phyloP scores from a whole-genome alignment of 768 basidiomycete species.

The Tylopilus subfusipes region DNA sequence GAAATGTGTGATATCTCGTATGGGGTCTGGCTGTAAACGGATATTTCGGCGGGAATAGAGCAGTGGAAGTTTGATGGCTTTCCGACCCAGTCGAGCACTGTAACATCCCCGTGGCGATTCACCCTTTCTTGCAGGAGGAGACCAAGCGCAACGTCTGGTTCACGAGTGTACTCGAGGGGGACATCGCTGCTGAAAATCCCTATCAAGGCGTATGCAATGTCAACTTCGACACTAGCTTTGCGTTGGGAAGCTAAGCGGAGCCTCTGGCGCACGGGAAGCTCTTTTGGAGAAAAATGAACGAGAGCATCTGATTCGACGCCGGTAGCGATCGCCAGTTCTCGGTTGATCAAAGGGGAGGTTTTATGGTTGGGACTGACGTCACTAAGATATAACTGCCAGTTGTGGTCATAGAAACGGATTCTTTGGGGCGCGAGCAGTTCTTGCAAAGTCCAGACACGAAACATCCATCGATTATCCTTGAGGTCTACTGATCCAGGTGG shows the following conservation, averaged over 20 bases:
- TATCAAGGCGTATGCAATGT: constrained; percentile 1
- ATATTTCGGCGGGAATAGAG: constrained; percentile 10
- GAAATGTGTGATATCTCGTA: not conserved
- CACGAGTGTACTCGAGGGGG: not conserved
- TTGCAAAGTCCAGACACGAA: constrained; percentile 5
- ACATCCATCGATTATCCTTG: constrained; percentile 4
- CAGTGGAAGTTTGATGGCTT: constrained; percentile 15
- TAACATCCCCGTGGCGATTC: constrained; percentile 8
- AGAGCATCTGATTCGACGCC: not conserved
- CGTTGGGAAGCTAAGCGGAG: constrained; percentile 3
- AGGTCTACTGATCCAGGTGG: not conserved
- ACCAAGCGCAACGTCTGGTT: constrained; percentile 8
- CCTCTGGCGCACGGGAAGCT: not conserved
- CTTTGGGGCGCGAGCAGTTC: constrained; percentile 6
- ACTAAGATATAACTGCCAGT: constrained; percentile 5
- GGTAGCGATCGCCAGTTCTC: not conserved
- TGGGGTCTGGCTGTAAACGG: constrained; percentile 7
- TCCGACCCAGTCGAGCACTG: constrained; percentile 21
- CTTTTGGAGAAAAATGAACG: not conserved
- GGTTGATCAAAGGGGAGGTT: not conserved
- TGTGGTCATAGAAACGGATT: constrained; percentile 7
- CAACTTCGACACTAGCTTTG: not conserved
- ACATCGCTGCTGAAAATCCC: constrained; percentile 5
- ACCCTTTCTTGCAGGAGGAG: constrained; percentile 13
- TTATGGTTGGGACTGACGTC: not conserved